Evolutionary conservation across 495 filamentous ascomycete genomes (phyloP).

Genomic region (Thermothielavioides terrestris): DNA sequence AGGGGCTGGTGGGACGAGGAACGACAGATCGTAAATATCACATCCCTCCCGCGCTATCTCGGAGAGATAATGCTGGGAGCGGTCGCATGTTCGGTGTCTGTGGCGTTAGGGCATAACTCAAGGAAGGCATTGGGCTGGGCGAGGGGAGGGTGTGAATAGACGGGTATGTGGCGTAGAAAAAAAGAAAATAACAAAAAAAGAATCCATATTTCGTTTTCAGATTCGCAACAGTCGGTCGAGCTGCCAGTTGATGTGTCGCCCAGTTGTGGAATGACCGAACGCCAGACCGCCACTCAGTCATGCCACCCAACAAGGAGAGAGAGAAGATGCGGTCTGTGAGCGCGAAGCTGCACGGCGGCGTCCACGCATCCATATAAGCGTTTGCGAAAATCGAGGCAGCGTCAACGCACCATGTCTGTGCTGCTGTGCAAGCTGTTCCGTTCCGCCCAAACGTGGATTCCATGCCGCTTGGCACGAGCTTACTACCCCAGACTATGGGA

Average conservation of each 20-base stretch:
- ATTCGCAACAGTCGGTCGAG: not conserved
- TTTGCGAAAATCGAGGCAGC: too few species aligned
- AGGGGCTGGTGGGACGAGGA: not conserved
- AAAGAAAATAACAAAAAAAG: too few species aligned
- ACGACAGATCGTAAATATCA: not conserved
- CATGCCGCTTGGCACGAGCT: slow-evolving; percentile 4
- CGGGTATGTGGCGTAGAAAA: slow-evolving; percentile 10
- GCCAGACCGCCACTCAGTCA: not conserved
- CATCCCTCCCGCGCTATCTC: slow-evolving; percentile 1
- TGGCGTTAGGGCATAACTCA: slow-evolving; percentile 13
- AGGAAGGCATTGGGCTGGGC: slow-evolving; percentile 6
- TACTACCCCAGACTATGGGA: slow-evolving; percentile 5
- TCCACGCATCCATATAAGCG: too few species aligned
- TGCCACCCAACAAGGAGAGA: not conserved
- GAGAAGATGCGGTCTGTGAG: not conserved
- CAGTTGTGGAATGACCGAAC: not conserved
- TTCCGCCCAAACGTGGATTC: not conserved
- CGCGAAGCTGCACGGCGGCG: not conserved
- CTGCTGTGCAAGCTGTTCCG: too few species aligned
- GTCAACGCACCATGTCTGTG: too few species aligned
- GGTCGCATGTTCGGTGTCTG: slow-evolving; percentile 15
- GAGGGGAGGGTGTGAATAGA: slow-evolving; percentile 9
- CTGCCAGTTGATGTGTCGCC: not conserved
- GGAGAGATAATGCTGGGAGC: not conserved
- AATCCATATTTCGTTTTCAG: too few species aligned